Base-by-base conservation (phyloP, 169 alveolate species). In the Plasmodium gallinaceum region DNA sequence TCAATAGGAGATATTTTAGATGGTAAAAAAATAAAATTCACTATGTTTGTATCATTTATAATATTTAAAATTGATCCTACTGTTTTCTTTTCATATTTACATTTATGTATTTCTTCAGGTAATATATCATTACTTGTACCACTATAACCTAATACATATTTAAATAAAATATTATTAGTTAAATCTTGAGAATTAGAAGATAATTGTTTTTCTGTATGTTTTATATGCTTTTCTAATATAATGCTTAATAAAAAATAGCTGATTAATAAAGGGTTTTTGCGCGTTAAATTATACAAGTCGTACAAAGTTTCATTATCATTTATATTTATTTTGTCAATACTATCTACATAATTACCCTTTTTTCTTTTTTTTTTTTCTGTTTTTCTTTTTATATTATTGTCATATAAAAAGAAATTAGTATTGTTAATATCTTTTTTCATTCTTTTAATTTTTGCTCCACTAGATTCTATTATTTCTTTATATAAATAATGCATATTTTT, bases 61-160 rank as follows among this genome's bases (percentile, higher is more conserved):
- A 95, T 90, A 51, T 90, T 86, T 22, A 96, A 76, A 64, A 97
- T 95, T 22, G 94, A 93, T 9, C 98, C 98, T 75, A 96, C 98
- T 12, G 97, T 95, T 76, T 98, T 97, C 37, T 90, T 95, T 51
- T 95, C 97, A 93, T 94, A 97, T 87, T 93, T 91, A 92, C 98
- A 96, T 20, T 74, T 75, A 60, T 97, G 97, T 92, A 97, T 88
- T 48, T 95, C 97, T 61, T 89, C 95, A 0, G 99, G 99, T 74
- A 97, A 92, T 78, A 97, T 95, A 83, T 96, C 98, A 70, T 97
- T 95, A 32, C 98, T 98, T 26, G 99, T 97, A 2, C 99, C 99
- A 37, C 98, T 95, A 95, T 96, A 97, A 20, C 99, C 99, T 45
- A 97, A 92, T 48, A 98, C 94, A 16, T 94, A 78, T 39, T 96